Evolutionary conservation across 495 filamentous ascomycete species (phyloP), one percentile per base, ranked within the genome.

Genomic region (Lepidopterella palustris): DNA sequence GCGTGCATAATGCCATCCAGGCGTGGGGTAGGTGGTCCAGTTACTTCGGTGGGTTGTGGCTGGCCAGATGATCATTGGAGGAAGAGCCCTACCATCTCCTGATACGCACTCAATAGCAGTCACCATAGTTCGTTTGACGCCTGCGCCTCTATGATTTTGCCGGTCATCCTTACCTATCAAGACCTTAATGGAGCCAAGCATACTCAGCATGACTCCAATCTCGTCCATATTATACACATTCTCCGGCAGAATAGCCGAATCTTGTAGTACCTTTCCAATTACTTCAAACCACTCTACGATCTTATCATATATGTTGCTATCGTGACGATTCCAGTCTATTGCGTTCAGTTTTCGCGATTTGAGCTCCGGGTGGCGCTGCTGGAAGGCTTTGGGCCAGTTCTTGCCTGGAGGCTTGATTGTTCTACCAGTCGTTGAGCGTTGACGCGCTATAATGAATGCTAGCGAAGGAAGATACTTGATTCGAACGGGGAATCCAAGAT

Each of bases 401-500:
- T 28, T 54, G 24, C 26, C 26, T 54, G 27, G 51, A 29, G 27
- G 51, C 51, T 54, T 54, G 27, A 32, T 54, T 29, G 39, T 42
- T 20, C 20, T 42, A 20, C n/a, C 23, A 25, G 20, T 54, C 27
- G 27, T 28, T 21, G 57, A 62, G 25, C 57, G 45, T 6, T 62
- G 40, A 4, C 53, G 53, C 24, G 62, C 49, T 23, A 57, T 40
- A 35, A n/a, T 57, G 39, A 65, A 62, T 25, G 62, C 62, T 52
- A 65, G 27, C 20, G 18, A 57, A 58, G 45, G 54, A 48, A 62
- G 27, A 62, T 61, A 57, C 53, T 65, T 65, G 28, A 65, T 55
- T 40, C 29, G 59, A 9, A 62, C 59, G 39, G 53, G 62, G 11
- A 45, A 32, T 31, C 59, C 58, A 57, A 62, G 47, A 11, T 39